A percentile compares a stretch with the other conserved stretches of the same genome.
Conservation (phyloP, 139 green algal genomes). For the Trebouxia sp. region DNA sequence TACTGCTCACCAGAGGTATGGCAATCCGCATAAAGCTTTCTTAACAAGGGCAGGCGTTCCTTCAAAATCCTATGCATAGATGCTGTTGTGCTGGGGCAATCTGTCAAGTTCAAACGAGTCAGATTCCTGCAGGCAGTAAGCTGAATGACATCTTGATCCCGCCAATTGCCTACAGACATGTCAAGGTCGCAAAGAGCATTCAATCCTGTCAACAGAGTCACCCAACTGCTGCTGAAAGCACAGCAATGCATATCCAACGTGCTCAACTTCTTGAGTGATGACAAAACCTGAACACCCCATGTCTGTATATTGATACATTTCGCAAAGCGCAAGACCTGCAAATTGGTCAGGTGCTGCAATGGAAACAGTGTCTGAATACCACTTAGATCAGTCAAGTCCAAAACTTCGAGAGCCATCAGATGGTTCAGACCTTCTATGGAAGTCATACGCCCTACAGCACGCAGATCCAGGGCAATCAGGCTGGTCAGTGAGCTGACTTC, state of each 20-base stretch:
- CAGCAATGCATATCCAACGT: not conserved
- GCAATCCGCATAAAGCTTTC: not conserved
- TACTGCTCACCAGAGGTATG: conserved; percentile 7
- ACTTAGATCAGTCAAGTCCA: not conserved
- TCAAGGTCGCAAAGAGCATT: not conserved
- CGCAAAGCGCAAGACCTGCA: not conserved
- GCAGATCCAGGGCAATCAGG: not conserved
- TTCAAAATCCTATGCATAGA: conserved; percentile 18
- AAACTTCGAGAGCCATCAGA: not conserved
- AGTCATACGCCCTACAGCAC: not conserved
- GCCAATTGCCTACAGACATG: conserved; percentile 20
- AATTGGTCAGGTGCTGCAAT: not conserved
- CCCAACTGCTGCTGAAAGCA: conserved; percentile 13
- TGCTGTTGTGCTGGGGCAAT: conserved; percentile 9
- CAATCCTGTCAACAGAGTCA: conserved; percentile 11
- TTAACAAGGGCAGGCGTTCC: not conserved
- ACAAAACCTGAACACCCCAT: conserved; percentile 3
- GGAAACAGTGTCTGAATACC: not conserved
- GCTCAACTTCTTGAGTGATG: not conserved
- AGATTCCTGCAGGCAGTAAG: not conserved
- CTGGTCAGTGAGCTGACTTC: not conserved
- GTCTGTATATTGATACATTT: not conserved
- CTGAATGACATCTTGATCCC: not conserved
- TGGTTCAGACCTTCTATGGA: not conserved
- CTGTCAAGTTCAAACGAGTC: not conserved